Base-by-base conservation (phyloP, 352 stramenopile genomes). In the Pythium sp. region DNA sequence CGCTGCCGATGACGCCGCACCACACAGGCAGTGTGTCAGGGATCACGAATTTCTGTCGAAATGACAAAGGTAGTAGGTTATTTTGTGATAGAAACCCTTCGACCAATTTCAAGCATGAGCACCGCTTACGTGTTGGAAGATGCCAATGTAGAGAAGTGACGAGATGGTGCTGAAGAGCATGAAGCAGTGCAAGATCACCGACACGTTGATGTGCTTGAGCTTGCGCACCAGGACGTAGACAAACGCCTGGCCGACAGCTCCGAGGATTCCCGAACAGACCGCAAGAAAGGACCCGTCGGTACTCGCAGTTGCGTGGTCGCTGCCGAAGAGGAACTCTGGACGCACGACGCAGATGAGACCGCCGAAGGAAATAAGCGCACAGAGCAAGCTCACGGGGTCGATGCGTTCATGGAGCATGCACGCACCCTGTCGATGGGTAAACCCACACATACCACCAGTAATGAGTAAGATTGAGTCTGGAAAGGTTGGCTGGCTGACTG, bases 101-200 rank as follows among this genome's bases (percentile, higher is more conserved):
- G 30, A 57, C 24, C 24, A 15, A 20, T 28, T 20, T 30, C 30
- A 53, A n/a, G 38, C 38, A 47, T 20, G 5, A 49, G 32, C 7
- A 34, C 15, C 12, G 20, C 38, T 47, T 73, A 86, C 80, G 49
- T 73, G 68, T 28, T 89, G 71, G 53, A 87, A 72, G 14, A 87
- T 30, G 3, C 65, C 56, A 18, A 87, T 53, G 64, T 72, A 90
- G 46, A 84, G 24, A 20, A 77, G 47, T 14, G 83, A 75, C 15
- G 77, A 65, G 8, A 84, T 62, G n/a, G 80, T 62, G 64, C 74
- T 85, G 24, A 78, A 75, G 26, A 89, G 62, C 12, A 82, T 72
- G 36, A 86, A 89, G 72, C 89, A 92, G 62, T 90, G 77, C 18
- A 84, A 69, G 58, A 90, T 78, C 1, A 87, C 77, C 24, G 87